A percentile compares a stretch with the other conserved stretches of the same genome.
phyloP scores from a whole-genome alignment of 73 alveolate genomes.

The Tetrahymena borealis region DNA sequence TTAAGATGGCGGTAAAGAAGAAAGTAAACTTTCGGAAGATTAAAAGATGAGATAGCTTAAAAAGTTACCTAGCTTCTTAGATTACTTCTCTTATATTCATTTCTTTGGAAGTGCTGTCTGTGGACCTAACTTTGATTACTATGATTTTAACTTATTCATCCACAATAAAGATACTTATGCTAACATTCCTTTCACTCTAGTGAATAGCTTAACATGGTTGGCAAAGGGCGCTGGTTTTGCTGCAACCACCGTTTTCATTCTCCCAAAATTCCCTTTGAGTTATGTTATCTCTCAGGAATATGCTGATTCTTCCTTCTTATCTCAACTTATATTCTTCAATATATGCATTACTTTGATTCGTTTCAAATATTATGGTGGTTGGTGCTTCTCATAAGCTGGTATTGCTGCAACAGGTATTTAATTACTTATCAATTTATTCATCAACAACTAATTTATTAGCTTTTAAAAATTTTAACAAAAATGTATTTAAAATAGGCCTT shows the following conservation, averaged over 20 bases:
- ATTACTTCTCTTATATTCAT: constrained; percentile 14
- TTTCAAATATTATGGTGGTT: constrained; percentile 42
- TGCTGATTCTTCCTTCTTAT: constrained; percentile 22
- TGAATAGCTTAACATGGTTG: constrained; percentile 43
- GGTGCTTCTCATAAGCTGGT: constrained; percentile 30
- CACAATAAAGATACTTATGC: constrained; percentile 52
- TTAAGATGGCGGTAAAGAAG: constrained; percentile 23
- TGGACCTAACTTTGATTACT: constrained; percentile 90
- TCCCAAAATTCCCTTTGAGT: constrained; percentile 45
- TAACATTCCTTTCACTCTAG: constrained; percentile 53
- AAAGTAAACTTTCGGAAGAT: constrained; percentile 3
- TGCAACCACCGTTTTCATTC: constrained; percentile 41
- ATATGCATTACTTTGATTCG: constrained; percentile 49
- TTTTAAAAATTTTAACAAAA: too few relatives aligned
- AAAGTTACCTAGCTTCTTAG: constrained; percentile 22
- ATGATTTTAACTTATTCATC: constrained; percentile 71
- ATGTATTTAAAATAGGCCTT: constrained; percentile 30
- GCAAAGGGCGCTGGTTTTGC: constrained; percentile 43
- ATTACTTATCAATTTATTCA: background rate
- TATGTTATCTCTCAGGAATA: constrained; percentile 61
- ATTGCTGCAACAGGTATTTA: constrained; percentile 26
- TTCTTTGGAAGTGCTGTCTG: background rate
- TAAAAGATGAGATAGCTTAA: background rate
- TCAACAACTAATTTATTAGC: too few relatives aligned
- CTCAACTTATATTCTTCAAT: constrained; percentile 51